Evolutionary conservation across 208 protist genomes (phyloP).

Genomic region (Leptomonas pyrrhocoris): DNA sequence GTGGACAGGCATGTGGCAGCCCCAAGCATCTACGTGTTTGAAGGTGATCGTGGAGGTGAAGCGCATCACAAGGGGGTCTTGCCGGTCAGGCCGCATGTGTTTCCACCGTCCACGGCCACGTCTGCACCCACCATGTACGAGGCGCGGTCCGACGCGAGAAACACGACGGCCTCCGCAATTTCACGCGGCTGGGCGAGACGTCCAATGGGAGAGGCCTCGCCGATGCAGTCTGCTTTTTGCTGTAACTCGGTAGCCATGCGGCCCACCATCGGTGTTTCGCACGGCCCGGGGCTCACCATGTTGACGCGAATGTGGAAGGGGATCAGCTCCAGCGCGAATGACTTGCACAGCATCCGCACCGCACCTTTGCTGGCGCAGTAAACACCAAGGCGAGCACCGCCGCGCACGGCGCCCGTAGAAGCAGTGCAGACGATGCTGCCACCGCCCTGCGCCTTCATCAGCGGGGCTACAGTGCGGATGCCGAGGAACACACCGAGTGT

Average conservation of each 20-base stretch:
- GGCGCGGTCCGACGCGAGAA: too few relatives aligned
- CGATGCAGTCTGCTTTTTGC: not conserved
- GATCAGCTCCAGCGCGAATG: slow-evolving; percentile 2
- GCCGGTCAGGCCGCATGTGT: not conserved
- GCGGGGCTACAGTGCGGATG: not conserved
- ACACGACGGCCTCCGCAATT: too few relatives aligned
- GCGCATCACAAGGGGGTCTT: too few relatives aligned
- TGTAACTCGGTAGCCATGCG: not conserved
- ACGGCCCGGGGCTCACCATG: not conserved
- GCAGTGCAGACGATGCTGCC: slow-evolving; percentile 5
- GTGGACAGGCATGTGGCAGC: too few relatives aligned
- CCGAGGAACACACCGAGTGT: not conserved
- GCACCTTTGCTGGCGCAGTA: slow-evolving; percentile 1
- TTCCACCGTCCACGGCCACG: not conserved
- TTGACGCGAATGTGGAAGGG: not conserved
- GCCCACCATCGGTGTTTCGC: not conserved
- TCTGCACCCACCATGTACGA: slow-evolving; percentile 7
- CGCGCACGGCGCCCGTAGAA: not conserved
- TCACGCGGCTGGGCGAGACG: too few relatives aligned
- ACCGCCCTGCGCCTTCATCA: slow-evolving; percentile 4
- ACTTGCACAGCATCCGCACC: too few relatives aligned
- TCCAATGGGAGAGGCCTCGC: too few relatives aligned
- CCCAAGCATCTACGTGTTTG: too few relatives aligned
- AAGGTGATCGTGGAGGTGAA: too few relatives aligned
- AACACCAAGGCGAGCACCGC: not conserved